phyloP scores from a whole-genome alignment of 345 rosid genomes.

The Combretum micranthum region DNA sequence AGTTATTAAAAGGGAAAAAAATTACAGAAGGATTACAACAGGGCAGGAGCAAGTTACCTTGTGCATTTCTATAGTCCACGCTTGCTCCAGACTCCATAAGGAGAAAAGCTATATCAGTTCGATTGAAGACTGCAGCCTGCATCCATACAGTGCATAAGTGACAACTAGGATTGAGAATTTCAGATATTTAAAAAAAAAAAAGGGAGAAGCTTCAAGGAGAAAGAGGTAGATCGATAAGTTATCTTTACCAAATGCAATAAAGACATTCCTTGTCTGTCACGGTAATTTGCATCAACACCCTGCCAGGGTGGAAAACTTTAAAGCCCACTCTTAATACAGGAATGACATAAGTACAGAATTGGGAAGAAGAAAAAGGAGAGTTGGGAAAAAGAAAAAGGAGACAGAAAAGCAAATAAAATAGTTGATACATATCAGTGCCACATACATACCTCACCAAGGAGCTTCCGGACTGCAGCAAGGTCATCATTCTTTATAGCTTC shows the following conservation, averaged over 20 bases:
- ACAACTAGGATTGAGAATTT: constrained; percentile 6
- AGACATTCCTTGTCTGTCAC: constrained; percentile 84
- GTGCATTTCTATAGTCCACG: constrained; percentile 77
- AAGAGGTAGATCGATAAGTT: constrained; percentile 7
- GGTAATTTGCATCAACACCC: constrained; percentile 92
- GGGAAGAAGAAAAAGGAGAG: no score
- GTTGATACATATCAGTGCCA: no score
- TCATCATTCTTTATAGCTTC: constrained; percentile 95
- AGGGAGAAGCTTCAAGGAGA: constrained; percentile 4
- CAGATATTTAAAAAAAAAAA: background rate
- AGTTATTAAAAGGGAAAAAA: background rate
- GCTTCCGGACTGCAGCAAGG: constrained; percentile 67
- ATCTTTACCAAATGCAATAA: constrained; percentile 71
- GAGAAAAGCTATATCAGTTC: constrained; percentile 62
- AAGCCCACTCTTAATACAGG: constrained; percentile 5
- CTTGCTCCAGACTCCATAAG: constrained; percentile 88
- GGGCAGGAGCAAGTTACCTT: constrained; percentile 40
- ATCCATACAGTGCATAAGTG: constrained; percentile 11
- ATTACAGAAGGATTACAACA: background rate
- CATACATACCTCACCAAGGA: constrained; percentile 58
- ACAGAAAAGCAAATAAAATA: no score
- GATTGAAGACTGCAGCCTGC: constrained; percentile 81
- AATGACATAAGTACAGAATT: background rate
- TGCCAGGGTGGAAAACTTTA: constrained; percentile 22
- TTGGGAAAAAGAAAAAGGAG: no score